phyloP scores from a whole-genome alignment of 495 filamentous ascomycete genomes.

The Penicillium flavigenum region DNA sequence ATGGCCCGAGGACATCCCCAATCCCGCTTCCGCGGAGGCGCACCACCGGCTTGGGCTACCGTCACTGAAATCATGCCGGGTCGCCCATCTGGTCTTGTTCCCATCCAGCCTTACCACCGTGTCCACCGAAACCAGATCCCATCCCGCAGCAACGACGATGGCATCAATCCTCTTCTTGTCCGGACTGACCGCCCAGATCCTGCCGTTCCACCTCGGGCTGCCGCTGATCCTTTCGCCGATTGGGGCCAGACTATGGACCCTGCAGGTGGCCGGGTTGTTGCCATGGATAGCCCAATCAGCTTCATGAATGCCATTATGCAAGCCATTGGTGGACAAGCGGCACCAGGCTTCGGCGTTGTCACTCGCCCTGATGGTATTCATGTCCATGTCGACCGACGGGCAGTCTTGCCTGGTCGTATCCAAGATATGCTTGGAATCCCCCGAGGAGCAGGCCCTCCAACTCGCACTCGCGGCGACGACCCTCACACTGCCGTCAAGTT shows the following conservation, averaged over 20 bases:
- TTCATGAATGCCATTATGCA: slow-evolving; percentile 62
- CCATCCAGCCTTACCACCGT: slow-evolving; percentile 51
- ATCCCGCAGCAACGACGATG: slow-evolving; percentile 65
- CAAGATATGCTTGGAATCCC: slow-evolving; percentile 57
- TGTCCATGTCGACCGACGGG: slow-evolving; percentile 52
- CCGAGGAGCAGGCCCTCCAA: slow-evolving; percentile 44
- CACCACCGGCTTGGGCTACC: slow-evolving; percentile 42
- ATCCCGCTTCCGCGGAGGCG: slow-evolving; percentile 42
- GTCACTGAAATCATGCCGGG: slow-evolving; percentile 47
- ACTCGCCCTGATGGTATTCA: slow-evolving; percentile 60
- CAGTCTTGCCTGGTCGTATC: slow-evolving; percentile 53
- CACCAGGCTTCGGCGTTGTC: slow-evolving; percentile 53
- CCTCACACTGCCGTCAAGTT: slow-evolving; percentile 70
- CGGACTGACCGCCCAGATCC: slow-evolving; percentile 41
- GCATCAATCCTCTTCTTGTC: slow-evolving; percentile 72
- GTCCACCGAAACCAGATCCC: slow-evolving; percentile 51
- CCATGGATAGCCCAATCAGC: slow-evolving; percentile 61
- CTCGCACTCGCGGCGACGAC: slow-evolving; percentile 52
- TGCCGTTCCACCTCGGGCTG: slow-evolving; percentile 30
- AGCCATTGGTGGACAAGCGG: slow-evolving; percentile 52
- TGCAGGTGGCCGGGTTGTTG: slow-evolving; percentile 44
- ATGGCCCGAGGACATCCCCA: slow-evolving; percentile 48
- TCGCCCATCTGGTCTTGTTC: slow-evolving; percentile 42
- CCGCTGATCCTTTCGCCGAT: slow-evolving; percentile 44
- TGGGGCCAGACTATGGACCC: slow-evolving; percentile 59